Conservation (phyloP, 176 grass and related monocot species). For the Oryza glaberrima region DNA sequence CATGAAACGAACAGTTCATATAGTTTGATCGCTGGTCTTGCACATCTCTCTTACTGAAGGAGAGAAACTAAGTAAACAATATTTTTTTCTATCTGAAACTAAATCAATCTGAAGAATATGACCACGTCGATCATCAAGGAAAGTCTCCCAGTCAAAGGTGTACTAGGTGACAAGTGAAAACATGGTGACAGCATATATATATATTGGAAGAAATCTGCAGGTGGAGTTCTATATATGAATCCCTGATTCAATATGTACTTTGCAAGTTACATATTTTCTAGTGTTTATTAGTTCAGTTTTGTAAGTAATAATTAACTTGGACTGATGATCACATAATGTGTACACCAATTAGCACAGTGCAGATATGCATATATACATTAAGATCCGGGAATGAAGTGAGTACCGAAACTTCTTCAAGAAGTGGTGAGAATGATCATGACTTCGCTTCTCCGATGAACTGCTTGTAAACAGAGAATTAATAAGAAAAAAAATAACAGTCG, state of each 20-base stretch:
- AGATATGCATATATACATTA: not conserved
- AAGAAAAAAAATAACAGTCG: conserved; percentile 33
- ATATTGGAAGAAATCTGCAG: not conserved
- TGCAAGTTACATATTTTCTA: not conserved
- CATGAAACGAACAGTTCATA: not conserved
- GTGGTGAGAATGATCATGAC: conserved; percentile 26
- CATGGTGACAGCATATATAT: not conserved
- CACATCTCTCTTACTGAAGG: not conserved
- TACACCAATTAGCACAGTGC: not conserved
- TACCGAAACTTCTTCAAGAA: conserved; percentile 51
- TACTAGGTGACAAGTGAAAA: not conserved
- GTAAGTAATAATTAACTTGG: not conserved
- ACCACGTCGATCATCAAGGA: not conserved
- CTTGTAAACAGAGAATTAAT: conserved; percentile 38
- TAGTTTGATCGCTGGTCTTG: not conserved
- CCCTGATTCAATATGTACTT: no score
- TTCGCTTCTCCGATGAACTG: conserved; percentile 44
- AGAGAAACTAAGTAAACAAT: not conserved
- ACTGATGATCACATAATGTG: not conserved
- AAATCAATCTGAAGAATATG: not conserved
- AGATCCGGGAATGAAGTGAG: not conserved
- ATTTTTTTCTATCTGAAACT: not conserved
- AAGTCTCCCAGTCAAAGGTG: not conserved
- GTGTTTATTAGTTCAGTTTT: not conserved
- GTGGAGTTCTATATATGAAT: no score